Conservation (phyloP, 164 flowering plant species). For the Vitis rupestris region DNA sequence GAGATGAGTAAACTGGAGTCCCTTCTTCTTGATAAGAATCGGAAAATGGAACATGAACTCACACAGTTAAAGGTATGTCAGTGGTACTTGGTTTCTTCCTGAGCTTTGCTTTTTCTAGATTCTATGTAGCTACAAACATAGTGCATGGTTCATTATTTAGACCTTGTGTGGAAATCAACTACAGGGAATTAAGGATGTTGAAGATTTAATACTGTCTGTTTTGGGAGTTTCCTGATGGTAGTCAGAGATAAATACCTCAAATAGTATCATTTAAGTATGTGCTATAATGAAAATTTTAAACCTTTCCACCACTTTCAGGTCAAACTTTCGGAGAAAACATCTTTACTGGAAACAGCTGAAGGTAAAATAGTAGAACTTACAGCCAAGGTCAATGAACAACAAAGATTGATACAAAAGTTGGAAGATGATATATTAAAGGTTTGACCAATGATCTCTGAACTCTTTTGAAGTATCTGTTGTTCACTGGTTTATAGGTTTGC, state of each 20-base stretch:
- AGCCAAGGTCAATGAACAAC: constrained; percentile 79
- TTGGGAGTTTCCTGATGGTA: background rate
- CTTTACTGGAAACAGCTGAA: constrained; percentile 79
- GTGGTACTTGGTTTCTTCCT: constrained; percentile 2
- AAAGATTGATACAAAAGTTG: constrained; percentile 80
- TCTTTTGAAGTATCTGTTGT: background rate
- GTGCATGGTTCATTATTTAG: background rate
- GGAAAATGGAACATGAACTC: constrained; percentile 94
- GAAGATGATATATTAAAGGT: constrained; percentile 99
- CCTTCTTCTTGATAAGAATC: constrained; percentile 93
- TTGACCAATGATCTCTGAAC: constrained; percentile 9
- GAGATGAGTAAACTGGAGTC: constrained; percentile 98
- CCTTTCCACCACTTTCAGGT: constrained; percentile 44
- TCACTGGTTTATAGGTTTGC: background rate
- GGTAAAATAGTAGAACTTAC: constrained; percentile 57
- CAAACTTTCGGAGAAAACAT: constrained; percentile 78
- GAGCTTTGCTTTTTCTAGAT: constrained; percentile 1
- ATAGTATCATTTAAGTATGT: background rate
- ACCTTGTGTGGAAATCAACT: background rate
- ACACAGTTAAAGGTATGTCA: constrained; percentile 86
- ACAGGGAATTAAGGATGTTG: background rate
- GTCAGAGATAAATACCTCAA: background rate
- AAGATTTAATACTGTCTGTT: background rate
- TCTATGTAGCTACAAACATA: background rate
- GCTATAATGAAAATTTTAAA: background rate